Evolutionary conservation across 1,139 yeast species (phyloP).

Genomic region (Barnettozyma hawaiiensis): DNA sequence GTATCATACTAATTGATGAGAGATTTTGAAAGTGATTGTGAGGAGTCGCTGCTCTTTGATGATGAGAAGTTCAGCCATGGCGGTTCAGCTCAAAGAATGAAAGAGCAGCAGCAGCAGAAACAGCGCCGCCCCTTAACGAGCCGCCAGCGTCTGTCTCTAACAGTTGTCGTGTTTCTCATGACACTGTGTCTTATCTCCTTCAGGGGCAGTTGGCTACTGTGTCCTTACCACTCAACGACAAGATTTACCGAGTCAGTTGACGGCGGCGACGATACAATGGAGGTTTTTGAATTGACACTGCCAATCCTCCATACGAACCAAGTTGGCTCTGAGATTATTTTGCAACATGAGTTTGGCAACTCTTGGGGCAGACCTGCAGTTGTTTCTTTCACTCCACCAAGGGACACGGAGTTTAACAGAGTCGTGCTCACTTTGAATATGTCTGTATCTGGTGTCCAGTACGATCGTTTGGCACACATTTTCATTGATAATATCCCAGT

Average conservation of each 20-base stretch:
- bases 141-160: too few species aligned
- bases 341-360: slow-evolving; percentile 47
- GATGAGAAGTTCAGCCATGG: not conserved
- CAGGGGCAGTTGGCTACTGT: not conserved
- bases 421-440: slow-evolving; percentile 58
- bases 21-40: not conserved
- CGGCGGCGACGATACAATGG: not conserved
- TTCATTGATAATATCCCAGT: slow-evolving; percentile 60
- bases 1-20: not conserved
- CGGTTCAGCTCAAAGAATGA: too few species aligned
- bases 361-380: slow-evolving; percentile 54
- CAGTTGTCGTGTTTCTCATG: not conserved
- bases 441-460: slow-evolving; percentile 61
- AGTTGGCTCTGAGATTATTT: slow-evolving; percentile 36
- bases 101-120: too few species aligned
- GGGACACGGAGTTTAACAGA: slow-evolving; percentile 40
- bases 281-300: slow-evolving; percentile 21
- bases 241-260: not conserved
- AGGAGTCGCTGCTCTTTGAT: not conserved
- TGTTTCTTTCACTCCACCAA: slow-evolving; percentile 37
- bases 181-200: not conserved
- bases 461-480: slow-evolving; percentile 69
- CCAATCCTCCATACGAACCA: slow-evolving; percentile 32
- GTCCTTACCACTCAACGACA: not conserved
- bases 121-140: too few species aligned